Conservation (phyloP, 768 basidiomycete species). For the Lentinula boryana region DNA sequence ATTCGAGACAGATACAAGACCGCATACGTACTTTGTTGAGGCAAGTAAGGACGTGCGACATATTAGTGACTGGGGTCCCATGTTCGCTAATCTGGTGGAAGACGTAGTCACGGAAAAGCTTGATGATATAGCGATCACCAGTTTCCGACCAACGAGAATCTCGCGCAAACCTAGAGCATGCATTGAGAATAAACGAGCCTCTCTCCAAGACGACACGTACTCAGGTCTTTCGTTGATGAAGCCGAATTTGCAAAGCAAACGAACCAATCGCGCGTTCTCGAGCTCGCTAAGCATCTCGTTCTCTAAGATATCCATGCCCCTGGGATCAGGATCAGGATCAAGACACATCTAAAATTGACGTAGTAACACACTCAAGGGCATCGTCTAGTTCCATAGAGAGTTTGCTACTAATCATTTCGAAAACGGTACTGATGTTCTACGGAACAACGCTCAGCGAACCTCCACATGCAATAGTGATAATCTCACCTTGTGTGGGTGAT, state of each 20-base stretch:
- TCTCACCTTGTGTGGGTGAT: constrained; percentile 54
- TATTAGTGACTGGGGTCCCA: constrained; percentile 83
- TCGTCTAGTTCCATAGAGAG: constrained; percentile 81
- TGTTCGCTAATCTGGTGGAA: constrained; percentile 96
- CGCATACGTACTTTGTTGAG: constrained; percentile 75
- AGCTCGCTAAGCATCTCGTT: constrained; percentile 81
- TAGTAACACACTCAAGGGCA: constrained; percentile 56
- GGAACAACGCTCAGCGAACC: neutral
- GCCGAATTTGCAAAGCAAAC: constrained; percentile 88
- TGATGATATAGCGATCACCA: constrained; percentile 95
- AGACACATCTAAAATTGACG: neutral
- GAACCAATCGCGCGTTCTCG: constrained; percentile 89
- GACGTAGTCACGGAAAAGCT: constrained; percentile 96
- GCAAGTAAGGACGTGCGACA: constrained; percentile 87
- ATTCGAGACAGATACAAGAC: neutral
- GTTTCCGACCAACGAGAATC: constrained; percentile 98
- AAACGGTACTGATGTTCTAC: constrained; percentile 72
- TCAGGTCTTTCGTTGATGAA: constrained; percentile 99
- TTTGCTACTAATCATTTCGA: constrained; percentile 72
- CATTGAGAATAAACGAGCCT: neutral
- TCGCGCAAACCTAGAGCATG: constrained; percentile 71
- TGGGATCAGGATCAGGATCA: constrained; percentile 21
- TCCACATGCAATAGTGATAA: neutral
- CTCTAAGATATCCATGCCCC: constrained; percentile 79
- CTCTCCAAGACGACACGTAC: constrained; percentile 38